These are phyloP conservation scores for Nemania sp. DNA, from an alignment of 2,329 filamentous ascomycete species.

Conservation along the genomic window DNA sequence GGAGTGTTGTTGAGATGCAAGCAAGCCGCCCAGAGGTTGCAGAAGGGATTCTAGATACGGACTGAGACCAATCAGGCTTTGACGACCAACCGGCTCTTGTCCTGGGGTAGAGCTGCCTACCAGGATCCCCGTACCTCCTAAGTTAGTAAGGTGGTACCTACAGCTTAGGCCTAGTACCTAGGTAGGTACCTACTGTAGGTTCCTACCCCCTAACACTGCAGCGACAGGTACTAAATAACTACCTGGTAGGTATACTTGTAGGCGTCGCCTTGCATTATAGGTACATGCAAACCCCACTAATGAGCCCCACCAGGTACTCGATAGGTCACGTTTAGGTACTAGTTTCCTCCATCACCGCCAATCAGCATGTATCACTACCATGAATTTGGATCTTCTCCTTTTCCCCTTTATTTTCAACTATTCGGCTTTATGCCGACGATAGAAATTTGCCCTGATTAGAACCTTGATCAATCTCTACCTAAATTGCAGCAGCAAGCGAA, in stretches of 20 bases:
- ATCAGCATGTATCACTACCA: not conserved
- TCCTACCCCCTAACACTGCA: too few species aligned
- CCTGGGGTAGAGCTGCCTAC: not conserved
- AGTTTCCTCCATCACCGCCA: not conserved
- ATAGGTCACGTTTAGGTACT: not conserved
- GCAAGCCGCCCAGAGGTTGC: conserved; percentile 12
- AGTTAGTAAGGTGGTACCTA: not conserved
- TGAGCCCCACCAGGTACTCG: not conserved
- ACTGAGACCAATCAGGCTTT: conserved; percentile 1
- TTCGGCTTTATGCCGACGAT: not conserved
- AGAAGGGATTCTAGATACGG: not conserved
- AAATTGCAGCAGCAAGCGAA: not conserved
- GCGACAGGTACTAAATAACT: too few species aligned
- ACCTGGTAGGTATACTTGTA: too few species aligned
- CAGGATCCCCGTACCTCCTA: not conserved
- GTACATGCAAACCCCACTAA: not conserved
- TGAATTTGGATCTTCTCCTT: conserved; percentile 18
- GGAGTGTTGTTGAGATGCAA: conserved; percentile 2
- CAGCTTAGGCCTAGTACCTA: not conserved
- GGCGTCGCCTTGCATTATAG: too few species aligned
- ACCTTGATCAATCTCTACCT: too few species aligned
- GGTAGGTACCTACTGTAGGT: not conserved
- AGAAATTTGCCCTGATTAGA: not conserved
- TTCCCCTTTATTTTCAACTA: conserved; percentile 12
- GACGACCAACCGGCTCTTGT: not conserved